These are phyloP conservation scores for Gnaphalium uliginosum DNA, from an alignment of 129 eudicot species.

Conservation along the genomic window DNA sequence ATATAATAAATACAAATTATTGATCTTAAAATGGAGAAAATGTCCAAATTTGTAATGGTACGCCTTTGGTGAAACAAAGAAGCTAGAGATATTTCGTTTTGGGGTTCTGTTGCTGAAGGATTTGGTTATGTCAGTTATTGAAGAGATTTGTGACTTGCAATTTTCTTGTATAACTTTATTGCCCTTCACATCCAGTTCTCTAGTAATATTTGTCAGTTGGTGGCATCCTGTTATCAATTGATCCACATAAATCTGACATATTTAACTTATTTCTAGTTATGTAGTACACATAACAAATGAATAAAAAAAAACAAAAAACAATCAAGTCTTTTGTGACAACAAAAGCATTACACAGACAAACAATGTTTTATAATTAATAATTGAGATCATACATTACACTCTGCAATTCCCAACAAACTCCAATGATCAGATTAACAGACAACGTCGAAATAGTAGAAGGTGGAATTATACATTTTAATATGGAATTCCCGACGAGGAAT, in stretches of 20 bases:
- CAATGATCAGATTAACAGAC: background rate
- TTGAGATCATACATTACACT: background rate
- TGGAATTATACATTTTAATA: constrained; percentile 13
- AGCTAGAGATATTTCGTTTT: background rate
- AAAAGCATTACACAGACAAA: background rate
- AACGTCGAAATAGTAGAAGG: background rate
- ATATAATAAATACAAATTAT: too few species aligned
- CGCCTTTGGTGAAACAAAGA: background rate
- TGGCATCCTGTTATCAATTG: background rate
- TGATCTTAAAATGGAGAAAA: background rate
- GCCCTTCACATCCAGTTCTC: background rate
- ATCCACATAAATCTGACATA: background rate
- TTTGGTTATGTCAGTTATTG: background rate
- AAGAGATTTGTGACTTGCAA: background rate
- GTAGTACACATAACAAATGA: background rate
- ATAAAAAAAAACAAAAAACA: too few species aligned
- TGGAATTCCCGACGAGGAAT: constrained; percentile 18
- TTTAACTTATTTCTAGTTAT: background rate
- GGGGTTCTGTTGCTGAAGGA: background rate
- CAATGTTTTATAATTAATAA: background rate
- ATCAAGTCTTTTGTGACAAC: background rate
- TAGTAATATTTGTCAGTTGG: background rate
- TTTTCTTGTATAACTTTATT: background rate
- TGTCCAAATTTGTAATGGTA: background rate
- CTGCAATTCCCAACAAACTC: background rate